Evolutionary conservation across 2,329 filamentous ascomycete species (phyloP), one percentile per base, ranked within the genome.

Genomic region (Phialophora macrospora): DNA sequence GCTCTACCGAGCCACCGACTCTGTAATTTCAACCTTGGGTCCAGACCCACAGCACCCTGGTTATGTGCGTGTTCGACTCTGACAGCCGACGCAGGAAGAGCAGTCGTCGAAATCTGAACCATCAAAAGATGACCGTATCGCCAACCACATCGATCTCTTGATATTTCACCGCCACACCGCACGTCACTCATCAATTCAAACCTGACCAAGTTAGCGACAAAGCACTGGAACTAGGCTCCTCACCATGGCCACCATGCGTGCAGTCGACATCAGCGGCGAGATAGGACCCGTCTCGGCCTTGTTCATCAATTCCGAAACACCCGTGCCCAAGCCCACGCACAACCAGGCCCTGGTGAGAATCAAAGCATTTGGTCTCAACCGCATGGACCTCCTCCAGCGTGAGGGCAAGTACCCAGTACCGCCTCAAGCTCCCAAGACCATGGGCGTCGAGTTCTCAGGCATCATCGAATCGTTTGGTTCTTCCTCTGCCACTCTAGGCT

Each of bases 281-380:
- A 84, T 81, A 74, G 86, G 86, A 65, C 80, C 82, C 65, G 80
- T 84, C 51, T 79, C 81, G 48, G 79, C 81, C 68, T 80, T 89
- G 65, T 84, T 82, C 78, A 83, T 88, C 71, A 80, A 83, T 69
- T 69, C 78, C 26, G 62, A 73, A 71, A 83, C 80, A 44, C 9
- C 32, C 32, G 12, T 34, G 32, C 87, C 87, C 0, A 76, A 74
- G 14, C 79, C 81, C 17, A 79, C 80, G 7, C 76, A 81, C 4
- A 84, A 87, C 62, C 86, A 97, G 78, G 93, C 90, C n/a, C 83
- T 97, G 60, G 87, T 98, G 59, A 89, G 88, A 74, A 81, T 97
- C 72, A 90, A 89, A 75, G 90, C 89, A 62, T 94, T 94, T 74
- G 92, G 92, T 17, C 84, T 97, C 64, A 98, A 82, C 62, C 82